These are phyloP conservation scores for Ajuga reptans DNA, from an alignment of 305 asterid species.

Conservation along the genomic window DNA sequence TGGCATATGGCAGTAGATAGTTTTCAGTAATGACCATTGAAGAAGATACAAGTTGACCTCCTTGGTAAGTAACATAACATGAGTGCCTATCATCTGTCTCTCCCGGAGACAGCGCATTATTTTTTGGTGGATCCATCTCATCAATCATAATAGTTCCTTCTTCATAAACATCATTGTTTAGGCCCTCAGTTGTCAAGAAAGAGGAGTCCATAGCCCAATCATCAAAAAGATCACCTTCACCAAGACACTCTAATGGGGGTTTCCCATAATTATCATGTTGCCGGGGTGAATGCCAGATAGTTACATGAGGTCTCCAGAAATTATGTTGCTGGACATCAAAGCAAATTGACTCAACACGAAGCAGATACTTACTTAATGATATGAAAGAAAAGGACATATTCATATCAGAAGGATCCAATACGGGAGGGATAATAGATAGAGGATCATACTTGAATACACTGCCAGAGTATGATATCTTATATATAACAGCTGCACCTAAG, in stretches of 20 bases:
- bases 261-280: slow-evolving; percentile 31
- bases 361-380: slow-evolving; percentile 40
- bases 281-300: slow-evolving; percentile 59
- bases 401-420: slow-evolving; percentile 32
- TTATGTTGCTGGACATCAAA: slow-evolving; percentile 43
- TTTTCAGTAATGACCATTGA: slow-evolving; percentile 87
- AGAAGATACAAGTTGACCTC: slow-evolving; percentile 58
- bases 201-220: slow-evolving; percentile 40
- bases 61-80: slow-evolving; percentile 26
- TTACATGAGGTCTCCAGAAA: slow-evolving; percentile 72
- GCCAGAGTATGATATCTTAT: slow-evolving; percentile 51
- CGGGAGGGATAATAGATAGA: slow-evolving; percentile 49
- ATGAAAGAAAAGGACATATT: slow-evolving; percentile 45
- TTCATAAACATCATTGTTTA: slow-evolving; percentile 21
- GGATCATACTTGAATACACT: slow-evolving; percentile 42
- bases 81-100: slow-evolving; percentile 20
- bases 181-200: slow-evolving; percentile 25
- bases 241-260: slow-evolving; percentile 38
- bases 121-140: slow-evolving; percentile 18
- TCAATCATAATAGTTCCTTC: slow-evolving; percentile 19
- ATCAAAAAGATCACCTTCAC: slow-evolving; percentile 47
- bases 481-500: slow-evolving; percentile 55
- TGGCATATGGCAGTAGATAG: slow-evolving; percentile 58
- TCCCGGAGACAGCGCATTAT: slow-evolving; percentile 22
- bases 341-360: slow-evolving; percentile 68